Base-by-base conservation (phyloP, 805 yeast genomes). In the Candida ovalis region DNA sequence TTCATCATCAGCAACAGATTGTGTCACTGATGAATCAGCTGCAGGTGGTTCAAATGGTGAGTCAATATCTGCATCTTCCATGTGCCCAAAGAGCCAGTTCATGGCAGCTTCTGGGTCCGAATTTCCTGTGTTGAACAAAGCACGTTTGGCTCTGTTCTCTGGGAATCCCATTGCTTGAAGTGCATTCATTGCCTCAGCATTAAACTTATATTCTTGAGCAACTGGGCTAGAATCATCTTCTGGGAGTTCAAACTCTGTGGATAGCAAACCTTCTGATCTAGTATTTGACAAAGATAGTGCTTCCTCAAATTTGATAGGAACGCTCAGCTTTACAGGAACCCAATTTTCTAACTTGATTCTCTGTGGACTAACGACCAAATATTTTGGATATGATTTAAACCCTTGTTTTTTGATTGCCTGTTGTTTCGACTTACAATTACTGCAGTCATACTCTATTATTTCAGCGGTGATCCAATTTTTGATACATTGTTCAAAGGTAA, bases 111-210 rank as follows among this genome's bases (percentile, higher is more conserved):
- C 97, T 0, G 62, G 53, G 40, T 66, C 70, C 0, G 65, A 54
- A 57, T 90, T 90, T 0, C 89, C 92, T 0, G 96, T 88, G 19
- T 78, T 68, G 56, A 74, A 84, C 32, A 92, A 70, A 0, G 92
- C 96, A 56, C 82, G 79, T 27, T 72, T 71, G 39, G 84, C 74
- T 43, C 92, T 75, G 21, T 76, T 74, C 44, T 78, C 79, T 1
- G 90, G 78, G 62, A 94, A 92, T n/a, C 99, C 99, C 97, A 91
- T 94, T 18, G 79, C 80, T 43, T 72, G 64, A 8, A 94, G 75
- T 49, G 75, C 72, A 7, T 73, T 66, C 53, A 89, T 53, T 1
- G 80, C 81, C 0, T 72, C 76, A 28, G 66, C 69, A 51, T 89
- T 76, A 4, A 94, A 85, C 2, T 52, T 58, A 57, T 86, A 87